Conservation (phyloP, 805 yeast genomes). For the Candida krabiensis region DNA sequence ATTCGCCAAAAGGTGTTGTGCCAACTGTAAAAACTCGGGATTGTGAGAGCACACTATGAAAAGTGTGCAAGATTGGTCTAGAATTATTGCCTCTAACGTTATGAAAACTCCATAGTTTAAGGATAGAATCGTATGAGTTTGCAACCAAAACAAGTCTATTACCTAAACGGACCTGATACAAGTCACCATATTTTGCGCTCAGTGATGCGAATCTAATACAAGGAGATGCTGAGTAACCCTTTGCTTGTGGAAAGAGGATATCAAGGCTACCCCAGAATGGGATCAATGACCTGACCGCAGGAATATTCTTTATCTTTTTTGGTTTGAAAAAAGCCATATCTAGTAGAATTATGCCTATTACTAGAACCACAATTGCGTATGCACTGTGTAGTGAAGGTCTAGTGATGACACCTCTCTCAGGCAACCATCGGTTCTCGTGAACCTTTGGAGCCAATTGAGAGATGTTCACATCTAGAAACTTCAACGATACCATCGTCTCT, state of each 20-base stretch:
- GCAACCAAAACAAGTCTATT: conserved; percentile 57
- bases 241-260: conserved; percentile 27
- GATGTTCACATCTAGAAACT: too few species aligned
- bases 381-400: too few species aligned
- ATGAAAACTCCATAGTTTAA: conserved; percentile 49
- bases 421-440: too few species aligned
- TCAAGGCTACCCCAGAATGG: conserved; percentile 30
- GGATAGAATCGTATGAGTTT: conserved; percentile 59
- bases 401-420: too few species aligned
- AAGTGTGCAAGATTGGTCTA: conserved; percentile 65
- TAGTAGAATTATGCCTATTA: not conserved
- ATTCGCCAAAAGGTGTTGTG: conserved; percentile 56
- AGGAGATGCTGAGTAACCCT: conserved; percentile 35
- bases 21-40: conserved; percentile 64
- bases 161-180: conserved; percentile 68
- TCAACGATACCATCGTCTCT: too few species aligned
- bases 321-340: conserved; percentile 13
- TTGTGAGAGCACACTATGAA: conserved; percentile 59
- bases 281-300: conserved; percentile 15
- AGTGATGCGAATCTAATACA: conserved; percentile 48
- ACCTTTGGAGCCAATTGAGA: too few species aligned
- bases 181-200: conserved; percentile 42
- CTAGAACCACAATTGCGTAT: not conserved
- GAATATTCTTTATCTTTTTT: conserved; percentile 18
- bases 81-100: conserved; percentile 58